Evolutionary conservation across 768 basidiomycete species (phyloP), one percentile per base, ranked within the genome.

Genomic region (Cubamyces sp.): DNA sequence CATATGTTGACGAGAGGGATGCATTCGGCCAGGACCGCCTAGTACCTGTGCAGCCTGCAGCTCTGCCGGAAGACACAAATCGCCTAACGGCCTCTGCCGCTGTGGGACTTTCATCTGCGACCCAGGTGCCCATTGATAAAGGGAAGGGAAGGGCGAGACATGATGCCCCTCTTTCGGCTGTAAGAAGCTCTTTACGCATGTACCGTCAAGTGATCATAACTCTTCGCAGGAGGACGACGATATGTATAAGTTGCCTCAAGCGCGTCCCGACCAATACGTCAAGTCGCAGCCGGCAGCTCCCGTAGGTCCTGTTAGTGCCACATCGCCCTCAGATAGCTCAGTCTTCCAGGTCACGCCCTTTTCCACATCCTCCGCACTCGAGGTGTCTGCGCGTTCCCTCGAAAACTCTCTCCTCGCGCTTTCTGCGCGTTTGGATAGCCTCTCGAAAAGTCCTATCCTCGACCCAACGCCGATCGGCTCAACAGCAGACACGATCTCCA

Each of bases 401-500:
- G 83, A 88, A 70, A 64, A 72, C 28, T 79, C 84, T 11, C 77
- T 92, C 39, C 77, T 77, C 28, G 69, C 70, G 19, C 75, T 91
- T 30, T 83, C 87, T 3, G 69, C 78, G 28, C 81, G 82, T 69
- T 72, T 91, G 51, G 72, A 75, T 28, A 64, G 74, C 14, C 72
- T 84, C n/a, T 77, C 84, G 5, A 69, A 74, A n/a, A 72, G 71
- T 34, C 67, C 74, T 9, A 64, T 65, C 41, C 57, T 77, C 19
- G 87, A 91, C 68, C 77, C 80, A 34, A 53, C 68, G 23, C 75
- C 81, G 5, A 82, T 92, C 51, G 82, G 79, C 42, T 73, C 76
- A 48, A 83, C 82, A 16, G 88, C 90, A n/a, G 88, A 91, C 64
- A 82, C 87, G 1, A 87, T 92, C 30, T 73, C 76, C 45, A 90